Percentiles rank a stretch among this genome's conserved stretches.
Conservation (phyloP, 371 early-diverging fungal genomes). For the Encephalitozoon romaleae region DNA sequence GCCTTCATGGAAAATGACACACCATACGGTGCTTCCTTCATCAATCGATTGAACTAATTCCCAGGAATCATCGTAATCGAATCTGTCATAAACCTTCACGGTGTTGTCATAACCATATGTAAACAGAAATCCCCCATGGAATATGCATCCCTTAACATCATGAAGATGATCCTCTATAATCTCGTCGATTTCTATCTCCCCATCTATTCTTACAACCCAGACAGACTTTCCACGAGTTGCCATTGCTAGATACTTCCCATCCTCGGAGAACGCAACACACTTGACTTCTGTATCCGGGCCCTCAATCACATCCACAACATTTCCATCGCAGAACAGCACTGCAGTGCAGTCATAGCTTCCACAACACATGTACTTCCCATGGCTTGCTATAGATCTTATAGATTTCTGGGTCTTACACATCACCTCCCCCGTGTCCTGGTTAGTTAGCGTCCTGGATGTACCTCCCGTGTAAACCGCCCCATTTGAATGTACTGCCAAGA, state of each 20-base stretch:
- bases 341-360: slow-evolving; percentile 44
- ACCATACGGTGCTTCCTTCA: slow-evolving; percentile 46
- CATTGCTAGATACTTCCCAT: slow-evolving; percentile 33
- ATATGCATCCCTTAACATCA: slow-evolving; percentile 56
- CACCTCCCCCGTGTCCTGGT: slow-evolving; percentile 3
- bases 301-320: slow-evolving; percentile 46
- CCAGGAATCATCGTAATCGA: slow-evolving; percentile 27
- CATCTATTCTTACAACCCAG: slow-evolving; percentile 42
- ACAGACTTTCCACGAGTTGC: slow-evolving; percentile 52
- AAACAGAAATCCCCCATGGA: slow-evolving; percentile 32
- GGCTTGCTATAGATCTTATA: slow-evolving; percentile 19
- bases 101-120: slow-evolving; percentile 55
- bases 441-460: background rate
- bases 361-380: slow-evolving; percentile 2
- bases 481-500: slow-evolving; percentile 7
- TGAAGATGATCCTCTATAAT: slow-evolving; percentile 57
- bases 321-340: slow-evolving; percentile 18
- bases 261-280: slow-evolving; percentile 20
- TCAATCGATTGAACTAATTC: slow-evolving; percentile 46
- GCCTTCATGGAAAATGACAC: slow-evolving; percentile 10
- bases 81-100: slow-evolving; percentile 49
- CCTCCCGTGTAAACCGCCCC: slow-evolving; percentile 29
- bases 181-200: slow-evolving; percentile 43
- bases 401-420: slow-evolving; percentile 23
- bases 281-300: slow-evolving; percentile 61